Base-by-base conservation (phyloP, 2,329 filamentous ascomycete genomes). In the Zasmidium angulare region DNA sequence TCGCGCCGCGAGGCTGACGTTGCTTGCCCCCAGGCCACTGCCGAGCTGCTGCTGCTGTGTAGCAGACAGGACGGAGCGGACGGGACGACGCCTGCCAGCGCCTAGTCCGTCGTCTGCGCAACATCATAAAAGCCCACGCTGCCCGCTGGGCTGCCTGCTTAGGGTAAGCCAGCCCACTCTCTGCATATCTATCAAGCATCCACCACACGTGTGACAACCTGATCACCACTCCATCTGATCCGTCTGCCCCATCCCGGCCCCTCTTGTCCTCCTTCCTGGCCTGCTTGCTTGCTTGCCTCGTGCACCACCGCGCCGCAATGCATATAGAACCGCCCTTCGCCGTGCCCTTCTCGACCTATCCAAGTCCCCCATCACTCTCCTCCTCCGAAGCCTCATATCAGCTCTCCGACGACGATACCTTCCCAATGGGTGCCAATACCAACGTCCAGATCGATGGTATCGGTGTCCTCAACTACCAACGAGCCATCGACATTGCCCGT, bases 401-500 rank as follows among this genome's bases (percentile, higher is more conserved):
- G 22, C 54, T 50, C 58, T 47, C 56, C 47, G 48, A 63, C 55
- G 46, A 54, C 63, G 59, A 63, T n/a, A 57, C 55, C 21, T 63
- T 60, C 61, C 66, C 22, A 46, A 79, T 79, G 76, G 76, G 76
- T 68, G 74, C 73, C 71, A 75, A 75, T 70, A 71, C 74, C 70
- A 70, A 71, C 49, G 55, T 64, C 24, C 63, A 64, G 48, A 60
- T 70, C 58, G 68, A 72, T 57, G 72, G 71, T 46, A 54, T 72
- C 46, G 78, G 77, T 62, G 66, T 74, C 56, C 71, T 81, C 61
- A 79, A 77, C 56, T 84, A 91, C 57, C 80, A 84, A 62, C 82
- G 87, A 72, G 90, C 90, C 22, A 81, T 96, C 56, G 87, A 93
- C 69, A 84, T 89, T 60, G 91, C 89, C 14, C 85, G 90, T 63